Evolutionary conservation across 345 rosid species (phyloP), one percentile per base, ranked within the genome.

Genomic region (Bruguiera parviflora): DNA sequence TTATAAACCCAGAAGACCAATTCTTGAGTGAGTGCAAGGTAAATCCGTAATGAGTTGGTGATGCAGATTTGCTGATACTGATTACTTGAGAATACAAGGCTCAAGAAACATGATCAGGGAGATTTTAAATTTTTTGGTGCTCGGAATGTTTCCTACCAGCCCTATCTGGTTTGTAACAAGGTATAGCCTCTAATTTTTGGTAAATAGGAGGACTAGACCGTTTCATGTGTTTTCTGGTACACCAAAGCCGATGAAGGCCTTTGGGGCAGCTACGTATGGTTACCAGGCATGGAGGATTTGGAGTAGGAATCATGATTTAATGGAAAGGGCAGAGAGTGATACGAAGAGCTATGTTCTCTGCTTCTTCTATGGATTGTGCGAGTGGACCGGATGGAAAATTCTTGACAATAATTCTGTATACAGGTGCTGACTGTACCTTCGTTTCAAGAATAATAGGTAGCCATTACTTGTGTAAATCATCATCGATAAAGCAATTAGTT

Each of bases 41-140:
- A 52, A 85, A 83, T 82, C 85, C 91, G 39, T 84, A 74, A 85
- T 10, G 70, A 68, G 67, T 53, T 4, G 49, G 46, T 33, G 70
- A 69, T 59, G 39, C 62, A 53, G 67, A 55, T 18, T 58, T 58
- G 46, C 59, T 9, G 62, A 68, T 28, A 51, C 27, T 65, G 47
- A 64, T 29, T 57, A 15, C 53, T 52, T 29, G 71, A 63, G 66
- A 67, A 27, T 24, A 28, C 19, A 60, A 35, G 63, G 71, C 61
- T 68, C 71, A 37, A 59, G 76, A 67, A 68, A 70, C 66, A 61
- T 27, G 73, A 47, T 58, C 46, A 32, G 57, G 37, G 47, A 61
- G 46, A 61, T 39, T 53, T 53, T 52, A 20, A 62, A 32, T 73
- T 65, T 37, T 52, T 63, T 47, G 64, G 52, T 64, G 78, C 78